Conservation (phyloP, 495 filamentous ascomycete genomes). For the Penicillium egyptiacum region DNA sequence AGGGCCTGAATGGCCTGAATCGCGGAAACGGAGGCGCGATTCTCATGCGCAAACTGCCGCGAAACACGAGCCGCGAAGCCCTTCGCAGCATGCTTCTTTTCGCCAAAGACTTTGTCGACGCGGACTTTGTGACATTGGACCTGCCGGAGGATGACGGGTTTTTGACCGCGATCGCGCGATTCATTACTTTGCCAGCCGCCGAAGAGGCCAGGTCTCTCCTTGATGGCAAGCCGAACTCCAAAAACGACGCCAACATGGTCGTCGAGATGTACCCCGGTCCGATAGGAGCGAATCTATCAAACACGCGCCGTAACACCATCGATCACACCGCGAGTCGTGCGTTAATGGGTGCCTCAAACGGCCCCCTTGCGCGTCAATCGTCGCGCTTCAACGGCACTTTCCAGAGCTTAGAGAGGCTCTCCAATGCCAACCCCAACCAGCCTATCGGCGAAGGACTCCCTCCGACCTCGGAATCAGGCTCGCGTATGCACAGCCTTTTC, state of each 20-base stretch:
- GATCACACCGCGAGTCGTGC: constrained; percentile 55
- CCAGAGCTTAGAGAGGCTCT: constrained; percentile 69
- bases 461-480: constrained; percentile 57
- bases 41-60: constrained; percentile 74
- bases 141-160: constrained; percentile 70
- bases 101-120: constrained; percentile 75
- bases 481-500: constrained; percentile 72
- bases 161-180: constrained; percentile 71
- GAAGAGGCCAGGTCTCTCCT: constrained; percentile 74
- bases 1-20: constrained; percentile 48
- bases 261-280: constrained; percentile 65
- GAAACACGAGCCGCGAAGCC: constrained; percentile 68
- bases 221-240: constrained; percentile 74
- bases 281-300: constrained; percentile 41
- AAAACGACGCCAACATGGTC: constrained; percentile 73
- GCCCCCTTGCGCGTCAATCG: constrained; percentile 62
- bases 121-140: constrained; percentile 67
- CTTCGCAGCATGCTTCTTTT: constrained; percentile 82
- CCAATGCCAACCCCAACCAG: constrained; percentile 58
- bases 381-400: constrained; percentile 79
- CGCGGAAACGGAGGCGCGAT: constrained; percentile 50
- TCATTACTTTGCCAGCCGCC: constrained; percentile 68
- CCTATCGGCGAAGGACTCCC: constrained; percentile 56
- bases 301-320: constrained; percentile 58
- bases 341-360: constrained; percentile 54